Base-by-base conservation (phyloP, 176 grass and related monocot genomes). In the Sorghum bicolor region DNA sequence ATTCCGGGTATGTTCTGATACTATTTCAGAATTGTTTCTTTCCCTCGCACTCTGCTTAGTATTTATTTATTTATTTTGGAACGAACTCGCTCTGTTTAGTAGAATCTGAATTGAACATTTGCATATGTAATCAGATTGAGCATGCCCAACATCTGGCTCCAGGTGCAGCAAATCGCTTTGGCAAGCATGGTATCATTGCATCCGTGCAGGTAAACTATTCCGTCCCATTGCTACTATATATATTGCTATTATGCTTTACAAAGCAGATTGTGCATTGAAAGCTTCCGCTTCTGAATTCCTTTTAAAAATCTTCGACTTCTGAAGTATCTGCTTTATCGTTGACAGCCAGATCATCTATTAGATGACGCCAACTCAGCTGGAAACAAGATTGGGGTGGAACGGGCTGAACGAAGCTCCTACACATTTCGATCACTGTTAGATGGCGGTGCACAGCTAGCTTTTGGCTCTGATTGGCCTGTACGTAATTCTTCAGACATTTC, bases 401-500 rank as follows among this genome's bases (percentile, higher is more conserved):
- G 91, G 22, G 87, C 96, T 8, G 83, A 86, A 31, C 36, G 85
- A 77, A 87, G 87, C 70, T 96, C 96, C 45, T 96, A 99, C 72
- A 81, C 50, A 20, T 99, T 99, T 19, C 75, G 28, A 2, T 96
- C 93, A 37, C 68, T 96, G 15, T 67, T 86, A 45, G 33, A 52
- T 78, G 86, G 89, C 14, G 89, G 84, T 12, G 89, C 93, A 15
- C 64, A 13, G 52, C 86, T 99, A 71, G 91, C 96, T 76, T 96
- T 99, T 88, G 93, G 96, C 74, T 99, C 96, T 78, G 93, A 99
- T 30, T 99, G 93, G 89, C 96, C 96, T n/a, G 89, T 99, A 86
- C 45, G 80, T 63, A 19, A 66, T 69, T 48, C 70, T 37, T 0
- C 24, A 73, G 80, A 38, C 1, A 33, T 64, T 65, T 76, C 7